Evolutionary conservation across 2,329 filamentous ascomycete species (phyloP), one percentile per base, ranked within the genome.

Genomic region (Cucurbitaria berberidis): DNA sequence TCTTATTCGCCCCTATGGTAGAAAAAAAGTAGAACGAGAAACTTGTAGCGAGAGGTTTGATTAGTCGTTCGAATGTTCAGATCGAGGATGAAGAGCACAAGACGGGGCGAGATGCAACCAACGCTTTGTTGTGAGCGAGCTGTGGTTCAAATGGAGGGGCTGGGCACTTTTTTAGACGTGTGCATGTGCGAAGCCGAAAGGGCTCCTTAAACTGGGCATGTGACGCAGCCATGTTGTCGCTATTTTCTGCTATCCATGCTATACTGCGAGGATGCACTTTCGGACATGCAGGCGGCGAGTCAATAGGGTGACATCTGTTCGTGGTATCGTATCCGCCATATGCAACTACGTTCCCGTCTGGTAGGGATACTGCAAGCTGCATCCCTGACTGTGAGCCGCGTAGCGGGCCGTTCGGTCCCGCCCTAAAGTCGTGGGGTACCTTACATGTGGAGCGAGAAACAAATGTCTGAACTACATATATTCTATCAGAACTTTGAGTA

Each of bases 341-440:
- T 39, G 36, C 13, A 22, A 39, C 13, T 13, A 22, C 21, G 18
- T 22, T 22, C 19, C 35, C 19, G 9, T 39, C 9, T 39, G 10
- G 19, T 15, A 39, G 36, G 36, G 36, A 26, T 39, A 39, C 10
- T 39, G 19, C 36, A 39, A 39, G 36, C 36, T 39, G 45, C 41
- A 58, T 55, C 55, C 55, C 48, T 55, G 55, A 21, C 15, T 39
- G 24, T 39, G 36, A 15, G 4, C 36, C 27, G 55, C 48, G 52
- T 45, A 44, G 35, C 55, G 55, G 52, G 45, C 52, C 55, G 55
- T 45, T 40, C 50, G 47, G 51, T 48, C 45, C 45, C 45, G 29
- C 36, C 24, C 3, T 29, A 5, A 9, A 24, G 41, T 39, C 40
- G 18, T 35, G 35, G 41, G 36, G 35, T 21, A 19, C 42, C 26